A percentile compares a stretch with the other conserved stretches of the same genome.
Evolutionary conservation across 108 stramenopile genomes (phyloP).

Genomic region (Chaetoceros tenuissimus): DNA sequence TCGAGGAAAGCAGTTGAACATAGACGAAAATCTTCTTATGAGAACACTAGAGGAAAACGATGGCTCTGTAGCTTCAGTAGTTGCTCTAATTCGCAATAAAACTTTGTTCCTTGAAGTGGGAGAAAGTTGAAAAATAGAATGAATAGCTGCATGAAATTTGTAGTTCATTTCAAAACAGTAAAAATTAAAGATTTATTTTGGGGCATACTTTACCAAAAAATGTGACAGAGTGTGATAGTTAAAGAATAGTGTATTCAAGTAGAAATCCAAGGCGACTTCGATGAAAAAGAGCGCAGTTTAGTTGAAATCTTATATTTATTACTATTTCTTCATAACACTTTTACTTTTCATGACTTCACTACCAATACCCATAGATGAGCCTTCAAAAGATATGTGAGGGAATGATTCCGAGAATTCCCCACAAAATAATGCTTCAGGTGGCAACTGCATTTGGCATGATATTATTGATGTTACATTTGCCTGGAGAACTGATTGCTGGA

Average conservation of each 20-base stretch:
- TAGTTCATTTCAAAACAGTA: no score
- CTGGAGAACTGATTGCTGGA: slow-evolving; percentile 18
- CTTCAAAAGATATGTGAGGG: slow-evolving; percentile 36
- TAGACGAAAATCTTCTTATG: not conserved
- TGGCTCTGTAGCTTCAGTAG: not conserved
- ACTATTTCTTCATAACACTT: not conserved
- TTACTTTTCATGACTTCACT: slow-evolving; percentile 62
- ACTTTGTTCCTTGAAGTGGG: no score
- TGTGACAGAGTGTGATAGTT: not conserved
- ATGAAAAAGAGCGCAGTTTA: not conserved
- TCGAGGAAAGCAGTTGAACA: not conserved
- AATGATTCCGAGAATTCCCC: slow-evolving; percentile 68
- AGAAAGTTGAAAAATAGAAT: no score
- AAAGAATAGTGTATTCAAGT: not conserved
- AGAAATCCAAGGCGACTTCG: not conserved
- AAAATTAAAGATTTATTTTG: no score
- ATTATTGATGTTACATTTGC: slow-evolving; percentile 31
- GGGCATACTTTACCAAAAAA: no score
- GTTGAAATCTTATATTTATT: not conserved
- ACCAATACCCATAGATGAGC: slow-evolving; percentile 29
- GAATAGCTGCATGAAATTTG: no score
- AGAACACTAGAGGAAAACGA: not conserved
- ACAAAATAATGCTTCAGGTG: slow-evolving; percentile 49
- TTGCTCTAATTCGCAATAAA: not conserved
- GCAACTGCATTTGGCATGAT: slow-evolving; percentile 44